A percentile compares a stretch with the other conserved stretches of the same genome.
phyloP scores from a whole-genome alignment of 1,284 basidiomycete species.

The Wolfiporia cocos region DNA sequence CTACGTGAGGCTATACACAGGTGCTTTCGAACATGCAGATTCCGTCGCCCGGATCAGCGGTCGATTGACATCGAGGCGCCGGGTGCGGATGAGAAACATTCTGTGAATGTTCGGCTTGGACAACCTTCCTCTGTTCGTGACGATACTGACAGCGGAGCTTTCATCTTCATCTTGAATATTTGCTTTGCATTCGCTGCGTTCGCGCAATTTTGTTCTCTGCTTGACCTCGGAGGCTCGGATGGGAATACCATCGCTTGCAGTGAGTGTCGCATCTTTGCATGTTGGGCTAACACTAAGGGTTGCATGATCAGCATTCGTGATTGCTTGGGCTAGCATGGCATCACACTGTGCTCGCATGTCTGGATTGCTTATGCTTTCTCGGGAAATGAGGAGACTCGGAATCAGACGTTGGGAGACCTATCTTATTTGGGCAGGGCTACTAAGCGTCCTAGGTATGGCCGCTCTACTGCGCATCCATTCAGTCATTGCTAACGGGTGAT shows the following conservation, averaged over 20 bases:
- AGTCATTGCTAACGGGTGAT: constrained; percentile 5
- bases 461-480: constrained; percentile 1
- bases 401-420: constrained; percentile 30
- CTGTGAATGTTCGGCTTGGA: background rate
- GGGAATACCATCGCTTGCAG: constrained; percentile 31
- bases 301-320: constrained; percentile 38
- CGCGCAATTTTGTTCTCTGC: constrained; percentile 36
- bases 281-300: constrained; percentile 1
- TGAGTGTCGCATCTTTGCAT: constrained; percentile 18
- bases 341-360: constrained; percentile 36
- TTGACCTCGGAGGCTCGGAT: constrained; percentile 27
- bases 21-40: constrained; percentile 6
- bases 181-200: constrained; percentile 39
- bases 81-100: constrained; percentile 6
- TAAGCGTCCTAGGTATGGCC: constrained; percentile 35
- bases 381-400: constrained; percentile 32
- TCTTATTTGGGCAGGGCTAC: constrained; percentile 28
- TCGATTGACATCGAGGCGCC: constrained; percentile 6
- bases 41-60: background rate
- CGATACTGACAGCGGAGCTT: constrained; percentile 17
- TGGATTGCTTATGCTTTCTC: constrained; percentile 36
- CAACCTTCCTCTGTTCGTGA: background rate
- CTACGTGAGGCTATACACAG: constrained; percentile 3
- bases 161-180: constrained; percentile 37
- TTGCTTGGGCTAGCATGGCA: constrained; percentile 43